Percentiles rank a stretch among this genome's conserved stretches.
phyloP scores from a whole-genome alignment of 768 basidiomycete genomes.

The Phylloporus arenicola region DNA sequence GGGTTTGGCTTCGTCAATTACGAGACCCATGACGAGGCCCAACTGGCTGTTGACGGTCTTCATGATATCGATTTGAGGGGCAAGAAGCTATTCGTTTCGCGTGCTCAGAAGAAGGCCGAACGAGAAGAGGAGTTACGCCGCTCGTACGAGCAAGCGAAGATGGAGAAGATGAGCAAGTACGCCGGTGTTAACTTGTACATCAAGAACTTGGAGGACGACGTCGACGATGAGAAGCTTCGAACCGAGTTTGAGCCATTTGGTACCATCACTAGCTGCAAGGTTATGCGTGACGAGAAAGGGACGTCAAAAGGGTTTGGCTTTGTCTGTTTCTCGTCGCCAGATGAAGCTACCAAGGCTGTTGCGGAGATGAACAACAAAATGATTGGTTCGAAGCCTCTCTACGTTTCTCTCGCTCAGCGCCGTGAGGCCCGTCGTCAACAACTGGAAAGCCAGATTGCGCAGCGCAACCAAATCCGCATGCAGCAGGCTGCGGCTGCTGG shows the following conservation, averaged over 20 bases:
- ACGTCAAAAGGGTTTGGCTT: conserved; percentile 97
- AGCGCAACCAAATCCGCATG: conserved; percentile 92
- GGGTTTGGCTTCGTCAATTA: conserved; percentile 99
- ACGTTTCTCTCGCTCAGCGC: conserved; percentile 97
- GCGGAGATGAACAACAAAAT: conserved; percentile 99
- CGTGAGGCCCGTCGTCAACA: conserved; percentile 98
- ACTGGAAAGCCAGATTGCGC: conserved; percentile 96
- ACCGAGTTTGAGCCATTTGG: conserved; percentile 96
- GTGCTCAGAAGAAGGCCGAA: conserved; percentile 98
- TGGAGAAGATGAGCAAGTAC: conserved; percentile 97
- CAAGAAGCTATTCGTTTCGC: conserved; percentile 89
- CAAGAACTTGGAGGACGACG: conserved; percentile 98
- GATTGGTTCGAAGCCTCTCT: conserved; percentile 97
- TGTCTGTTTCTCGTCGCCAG: conserved; percentile 97
- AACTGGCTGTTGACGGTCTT: conserved; percentile 81
- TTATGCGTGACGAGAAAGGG: conserved; percentile 96
- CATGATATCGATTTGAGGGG: conserved; percentile 82
- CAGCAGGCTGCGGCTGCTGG: conserved; percentile 88
- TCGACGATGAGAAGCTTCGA: conserved; percentile 96
- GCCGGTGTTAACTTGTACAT: conserved; percentile 99
- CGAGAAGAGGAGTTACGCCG: conserved; percentile 94
- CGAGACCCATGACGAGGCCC: conserved; percentile 88
- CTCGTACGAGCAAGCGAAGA: conserved; percentile 91
- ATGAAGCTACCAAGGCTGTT: conserved; percentile 98
- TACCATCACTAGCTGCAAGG: conserved; percentile 96